Evolutionary conservation across 352 stramenopile species (phyloP).

Genomic region (Phytophthora agathidicida): DNA sequence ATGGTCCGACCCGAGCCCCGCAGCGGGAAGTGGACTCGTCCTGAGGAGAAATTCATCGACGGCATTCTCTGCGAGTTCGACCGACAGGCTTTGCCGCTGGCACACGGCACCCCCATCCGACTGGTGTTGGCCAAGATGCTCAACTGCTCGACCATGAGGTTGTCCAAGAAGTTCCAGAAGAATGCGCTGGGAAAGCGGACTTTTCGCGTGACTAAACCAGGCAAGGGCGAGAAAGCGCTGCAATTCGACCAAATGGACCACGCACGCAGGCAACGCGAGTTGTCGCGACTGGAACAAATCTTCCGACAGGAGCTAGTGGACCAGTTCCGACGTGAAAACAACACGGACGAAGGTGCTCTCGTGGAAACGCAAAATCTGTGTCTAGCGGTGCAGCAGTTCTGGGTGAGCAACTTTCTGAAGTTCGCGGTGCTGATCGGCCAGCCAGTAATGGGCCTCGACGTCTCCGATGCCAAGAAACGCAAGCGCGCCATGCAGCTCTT

Average conservation of each 20-base stretch:
- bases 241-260: constrained; percentile 76
- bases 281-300: constrained; percentile 71
- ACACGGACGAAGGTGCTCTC: constrained; percentile 76
- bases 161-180: constrained; percentile 92
- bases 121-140: constrained; percentile 86
- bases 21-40: constrained; percentile 85
- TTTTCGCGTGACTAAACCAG: constrained; percentile 78
- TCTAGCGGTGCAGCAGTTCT: constrained; percentile 85
- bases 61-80: constrained; percentile 85
- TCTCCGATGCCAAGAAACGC: constrained; percentile 85
- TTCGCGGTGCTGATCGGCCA: constrained; percentile 81
- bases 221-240: constrained; percentile 67
- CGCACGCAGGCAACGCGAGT: constrained; percentile 66
- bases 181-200: constrained; percentile 87
- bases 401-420: constrained; percentile 86
- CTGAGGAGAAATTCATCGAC: constrained; percentile 88
- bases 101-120: constrained; percentile 83
- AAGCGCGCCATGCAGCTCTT: constrained; percentile 82
- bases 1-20: constrained; percentile 69
- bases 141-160: constrained; percentile 89
- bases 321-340: constrained; percentile 85
- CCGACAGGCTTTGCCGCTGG: constrained; percentile 71
- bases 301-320: constrained; percentile 86
- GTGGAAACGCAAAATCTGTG: constrained; percentile 76
- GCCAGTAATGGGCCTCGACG: constrained; percentile 70